These are phyloP conservation scores for Ceratocystis ficicola DNA, from an alignment of 2,329 filamentous ascomycete genomes.

Conservation along the genomic window DNA sequence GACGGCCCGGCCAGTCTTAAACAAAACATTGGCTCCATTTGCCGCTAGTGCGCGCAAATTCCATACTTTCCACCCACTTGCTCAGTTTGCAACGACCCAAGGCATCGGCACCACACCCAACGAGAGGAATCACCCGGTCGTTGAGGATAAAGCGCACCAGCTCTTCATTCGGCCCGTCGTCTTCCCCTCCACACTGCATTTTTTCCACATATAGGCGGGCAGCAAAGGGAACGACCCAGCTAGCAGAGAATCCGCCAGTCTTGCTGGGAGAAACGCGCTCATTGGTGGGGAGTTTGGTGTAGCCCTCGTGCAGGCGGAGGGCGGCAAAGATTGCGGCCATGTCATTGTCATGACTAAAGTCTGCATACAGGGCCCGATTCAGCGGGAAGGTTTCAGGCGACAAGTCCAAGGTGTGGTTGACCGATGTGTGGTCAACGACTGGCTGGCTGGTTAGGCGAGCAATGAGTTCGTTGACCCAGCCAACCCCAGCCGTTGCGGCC, in stretches of 20 bases:
- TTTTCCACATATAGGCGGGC: constrained; percentile 79
- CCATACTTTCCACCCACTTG: constrained; percentile 61
- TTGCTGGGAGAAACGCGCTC: constrained; percentile 39
- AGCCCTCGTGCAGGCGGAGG: constrained; percentile 63
- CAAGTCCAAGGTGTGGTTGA: constrained; percentile 64
- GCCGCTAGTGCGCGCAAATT: constrained; percentile 60
- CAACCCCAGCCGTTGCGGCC: constrained; percentile 74
- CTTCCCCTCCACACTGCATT: constrained; percentile 47
- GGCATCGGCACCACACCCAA: constrained; percentile 56
- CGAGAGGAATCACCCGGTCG: constrained; percentile 63
- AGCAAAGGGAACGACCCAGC: constrained; percentile 73
- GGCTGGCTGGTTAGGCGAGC: constrained; percentile 59
- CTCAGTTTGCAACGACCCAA: constrained; percentile 58
- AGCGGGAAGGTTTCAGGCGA: constrained; percentile 61
- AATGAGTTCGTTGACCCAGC: constrained; percentile 78
- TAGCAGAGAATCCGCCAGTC: constrained; percentile 57
- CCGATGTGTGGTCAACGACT: constrained; percentile 61
- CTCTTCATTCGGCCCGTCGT: constrained; percentile 42
- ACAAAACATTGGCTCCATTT: constrained; percentile 56
- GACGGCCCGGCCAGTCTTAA: constrained; percentile 19
- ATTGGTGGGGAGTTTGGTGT: constrained; percentile 40
- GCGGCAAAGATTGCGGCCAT: constrained; percentile 68
- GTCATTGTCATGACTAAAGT: constrained; percentile 86
- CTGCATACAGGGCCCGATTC: constrained; percentile 57
- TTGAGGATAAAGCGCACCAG: constrained; percentile 72